Percentiles rank a stretch among this genome's conserved stretches.
Conservation (phyloP, 2,329 filamentous ascomycete genomes). For the Claviceps lovelessii region DNA sequence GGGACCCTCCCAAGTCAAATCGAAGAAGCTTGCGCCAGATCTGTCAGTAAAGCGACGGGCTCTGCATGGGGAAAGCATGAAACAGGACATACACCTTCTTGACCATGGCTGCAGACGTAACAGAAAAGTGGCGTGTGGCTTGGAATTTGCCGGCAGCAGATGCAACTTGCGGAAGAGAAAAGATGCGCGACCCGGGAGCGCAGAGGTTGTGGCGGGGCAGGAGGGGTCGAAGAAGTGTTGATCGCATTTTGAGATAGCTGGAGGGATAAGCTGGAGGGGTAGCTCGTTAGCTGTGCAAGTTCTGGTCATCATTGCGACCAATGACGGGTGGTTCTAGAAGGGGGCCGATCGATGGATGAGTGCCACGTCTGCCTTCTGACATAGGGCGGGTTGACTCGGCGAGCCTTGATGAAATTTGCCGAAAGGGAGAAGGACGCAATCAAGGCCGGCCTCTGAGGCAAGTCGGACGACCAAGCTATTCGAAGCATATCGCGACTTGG, state of each 20-base stretch:
- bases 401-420: no score
- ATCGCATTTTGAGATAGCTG: conserved; percentile 26
- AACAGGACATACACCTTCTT: conserved; percentile 46
- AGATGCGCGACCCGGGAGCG: conserved; percentile 25
- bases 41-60: not conserved
- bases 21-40: conserved; percentile 45
- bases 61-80: conserved; percentile 4
- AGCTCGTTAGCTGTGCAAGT: conserved; percentile 19
- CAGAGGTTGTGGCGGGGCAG: conserved; percentile 31
- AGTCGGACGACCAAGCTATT: no score
- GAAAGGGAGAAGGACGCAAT: no score
- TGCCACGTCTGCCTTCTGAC: not conserved
- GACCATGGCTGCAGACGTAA: conserved; percentile 55
- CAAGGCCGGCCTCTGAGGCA: no score
- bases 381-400: not conserved
- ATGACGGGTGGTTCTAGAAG: not conserved
- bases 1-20: conserved; percentile 59
- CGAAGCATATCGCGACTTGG: no score
- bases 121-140: conserved; percentile 30
- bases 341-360: not conserved
- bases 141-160: conserved; percentile 25
- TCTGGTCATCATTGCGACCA: conserved; percentile 8
- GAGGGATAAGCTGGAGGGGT: conserved; percentile 21
- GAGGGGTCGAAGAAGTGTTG: conserved; percentile 31
- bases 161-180: conserved; percentile 27